phyloP scores from a whole-genome alignment of 108 stramenopile genomes.

The Cyclotella sp. region DNA sequence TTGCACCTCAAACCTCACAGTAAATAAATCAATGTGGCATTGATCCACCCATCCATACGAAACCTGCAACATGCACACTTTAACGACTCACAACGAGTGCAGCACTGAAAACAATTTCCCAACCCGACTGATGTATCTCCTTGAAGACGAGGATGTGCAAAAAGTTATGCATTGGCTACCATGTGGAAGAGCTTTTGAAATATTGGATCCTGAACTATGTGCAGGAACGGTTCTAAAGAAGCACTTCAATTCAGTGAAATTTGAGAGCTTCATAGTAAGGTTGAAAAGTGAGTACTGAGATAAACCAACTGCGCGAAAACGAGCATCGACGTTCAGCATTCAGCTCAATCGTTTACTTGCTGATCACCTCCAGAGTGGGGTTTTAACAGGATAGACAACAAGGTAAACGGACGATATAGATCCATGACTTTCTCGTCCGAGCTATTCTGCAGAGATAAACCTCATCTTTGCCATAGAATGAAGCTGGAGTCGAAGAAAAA shows the following conservation, averaged over 20 bases:
- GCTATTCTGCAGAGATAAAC: neutral
- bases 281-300: too few species aligned
- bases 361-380: neutral
- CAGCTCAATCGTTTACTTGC: neutral
- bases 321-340: neutral
- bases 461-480: too few species aligned
- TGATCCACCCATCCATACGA: too few species aligned
- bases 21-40: too few species aligned
- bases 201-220: neutral
- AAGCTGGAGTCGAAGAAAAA: neutral
- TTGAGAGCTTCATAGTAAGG: too few species aligned
- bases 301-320: too few species aligned
- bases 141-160: conserved; percentile 10
- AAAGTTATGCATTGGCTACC: too few species aligned
- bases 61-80: too few species aligned
- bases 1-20: too few species aligned
- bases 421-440: neutral
- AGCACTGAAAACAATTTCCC: conserved; percentile 4
- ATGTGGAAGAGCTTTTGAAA: neutral
- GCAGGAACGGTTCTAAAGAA: neutral
- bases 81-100: neutral
- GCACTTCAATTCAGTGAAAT: too few species aligned
- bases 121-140: neutral
- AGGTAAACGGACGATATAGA: too few species aligned
- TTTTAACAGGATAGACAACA: conserved; percentile 1